phyloP scores from a whole-genome alignment of 768 basidiomycete species.

The Lactifluus pinguis region DNA sequence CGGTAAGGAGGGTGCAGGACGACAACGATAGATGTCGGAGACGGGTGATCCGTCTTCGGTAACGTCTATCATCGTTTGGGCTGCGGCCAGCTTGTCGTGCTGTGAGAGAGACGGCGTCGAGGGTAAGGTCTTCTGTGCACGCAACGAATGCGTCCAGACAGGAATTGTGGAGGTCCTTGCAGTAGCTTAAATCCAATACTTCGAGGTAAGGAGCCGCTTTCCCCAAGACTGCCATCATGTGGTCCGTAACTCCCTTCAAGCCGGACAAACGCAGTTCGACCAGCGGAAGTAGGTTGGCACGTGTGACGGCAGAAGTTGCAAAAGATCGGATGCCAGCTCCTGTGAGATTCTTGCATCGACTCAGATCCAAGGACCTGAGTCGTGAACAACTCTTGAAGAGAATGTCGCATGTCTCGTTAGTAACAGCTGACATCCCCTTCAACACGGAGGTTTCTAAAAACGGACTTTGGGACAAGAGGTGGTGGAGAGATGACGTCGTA shows the following conservation, averaged over 20 bases:
- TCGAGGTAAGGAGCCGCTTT: conserved; percentile 63
- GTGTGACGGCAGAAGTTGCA: conserved; percentile 35
- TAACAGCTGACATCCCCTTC: conserved; percentile 60
- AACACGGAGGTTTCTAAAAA: conserved; percentile 49
- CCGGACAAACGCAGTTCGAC: conserved; percentile 62
- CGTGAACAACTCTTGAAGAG: conserved; percentile 49
- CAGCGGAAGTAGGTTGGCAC: conserved; percentile 42
- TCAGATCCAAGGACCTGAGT: conserved; percentile 56
- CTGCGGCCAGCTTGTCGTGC: conserved; percentile 61
- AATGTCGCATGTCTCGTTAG: conserved; percentile 64
- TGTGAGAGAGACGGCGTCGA: conserved; percentile 43
- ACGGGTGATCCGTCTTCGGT: conserved; percentile 53
- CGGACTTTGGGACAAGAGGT: conserved; percentile 59
- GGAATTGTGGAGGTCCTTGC: conserved; percentile 62
- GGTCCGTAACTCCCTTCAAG: conserved; percentile 50
- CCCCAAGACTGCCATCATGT: conserved; percentile 56
- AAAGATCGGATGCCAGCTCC: conserved; percentile 50
- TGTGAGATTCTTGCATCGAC: conserved; percentile 60
- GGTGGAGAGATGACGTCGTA: conserved; percentile 57
- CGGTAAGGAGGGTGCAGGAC: conserved; percentile 60
- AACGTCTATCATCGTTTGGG: conserved; percentile 37
- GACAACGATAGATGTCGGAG: conserved; percentile 72
- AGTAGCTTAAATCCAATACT: conserved; percentile 73
- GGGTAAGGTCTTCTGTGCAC: conserved; percentile 32
- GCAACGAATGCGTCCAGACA: conserved; percentile 65